Base-by-base conservation (phyloP, 176 grass and related monocot genomes). In the Coix lacrymajobi region DNA sequence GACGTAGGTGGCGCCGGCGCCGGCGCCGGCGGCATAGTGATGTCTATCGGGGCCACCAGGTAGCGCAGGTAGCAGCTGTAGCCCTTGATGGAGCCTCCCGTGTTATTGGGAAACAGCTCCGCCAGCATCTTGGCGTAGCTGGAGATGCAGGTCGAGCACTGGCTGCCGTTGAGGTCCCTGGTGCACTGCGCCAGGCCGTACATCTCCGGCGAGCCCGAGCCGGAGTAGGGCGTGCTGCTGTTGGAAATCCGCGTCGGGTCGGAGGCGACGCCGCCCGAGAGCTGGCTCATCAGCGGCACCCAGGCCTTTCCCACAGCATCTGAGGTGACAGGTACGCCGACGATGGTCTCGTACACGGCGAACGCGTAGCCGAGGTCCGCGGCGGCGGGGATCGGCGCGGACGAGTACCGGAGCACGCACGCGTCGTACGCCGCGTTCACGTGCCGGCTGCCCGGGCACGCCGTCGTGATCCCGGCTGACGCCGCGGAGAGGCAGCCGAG, bases 181-280 rank as follows among this genome's bases (percentile, higher is more conserved):
- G 84, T 87, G 89, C 92, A 94, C 83, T 94, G 89, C 6, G 75
- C 70, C 37, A 94, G 14, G 15, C 88, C 86, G 41, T 91, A 85
- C 41, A 94, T 71, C 15, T 2, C 5, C 19, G 11, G 31, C 20
- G 30, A 34, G 25, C 32, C 19, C 19, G 28, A 14, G 8, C 33
- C 11, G 1, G 1, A 20, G 69, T 61, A 88, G 3, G 64, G 43
- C 51, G 60, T 14, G 76, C 24, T 45, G 6, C 32, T 60, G 32
- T 68, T 79, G 1, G 64, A 80, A 5, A 94, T 19, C 29, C 25
- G n/a, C 8, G 29, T 12, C 30, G 61, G 60, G 40, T 77, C 57
- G 28, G 6, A 6, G 13, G 54, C 46, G 6, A 62, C 69, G 8
- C 56, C 39, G 14, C 19, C 41, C 0, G 72, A 7, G 69, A 86